Evolutionary conservation across 1,284 basidiomycete species (phyloP).

Genomic region (Leccinum proximum): DNA sequence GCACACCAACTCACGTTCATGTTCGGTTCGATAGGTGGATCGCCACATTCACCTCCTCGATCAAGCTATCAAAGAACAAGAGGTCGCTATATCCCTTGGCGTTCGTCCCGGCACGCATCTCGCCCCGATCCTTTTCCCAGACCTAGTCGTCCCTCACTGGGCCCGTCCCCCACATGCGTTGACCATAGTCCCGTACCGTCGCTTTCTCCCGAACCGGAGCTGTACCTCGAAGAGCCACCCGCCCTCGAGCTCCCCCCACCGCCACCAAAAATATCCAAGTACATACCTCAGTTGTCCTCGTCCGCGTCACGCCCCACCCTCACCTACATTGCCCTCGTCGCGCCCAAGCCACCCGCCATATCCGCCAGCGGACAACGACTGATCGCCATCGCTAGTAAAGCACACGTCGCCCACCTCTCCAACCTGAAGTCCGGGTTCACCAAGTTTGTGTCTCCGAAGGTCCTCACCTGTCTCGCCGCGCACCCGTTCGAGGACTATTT

Average conservation of each 20-base stretch:
- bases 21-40: constrained; percentile 45
- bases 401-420: constrained; percentile 68
- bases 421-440: constrained; percentile 69
- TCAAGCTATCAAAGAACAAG: constrained; percentile 72
- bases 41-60: constrained; percentile 71
- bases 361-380: too few relatives aligned
- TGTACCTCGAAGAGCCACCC: constrained; percentile 22
- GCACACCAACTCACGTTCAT: constrained; percentile 4
- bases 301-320: too few relatives aligned
- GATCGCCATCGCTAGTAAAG: constrained; percentile 57
- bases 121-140: constrained; percentile 54
- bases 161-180: constrained; percentile 42
- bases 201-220: constrained; percentile 30
- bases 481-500: constrained; percentile 93
- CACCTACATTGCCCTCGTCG: too few relatives aligned
- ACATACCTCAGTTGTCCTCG: too few relatives aligned
- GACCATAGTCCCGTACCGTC: constrained; percentile 41
- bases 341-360: too few relatives aligned
- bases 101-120: constrained; percentile 50
- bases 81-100: constrained; percentile 55
- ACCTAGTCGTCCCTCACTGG: constrained; percentile 53
- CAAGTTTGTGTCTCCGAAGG: constrained; percentile 81
- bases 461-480: constrained; percentile 85
- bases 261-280: constrained; percentile 18
- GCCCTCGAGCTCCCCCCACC: constrained; percentile 12